phyloP scores from a whole-genome alignment of 2,329 filamentous ascomycete species.

The Xylaria sp. region DNA sequence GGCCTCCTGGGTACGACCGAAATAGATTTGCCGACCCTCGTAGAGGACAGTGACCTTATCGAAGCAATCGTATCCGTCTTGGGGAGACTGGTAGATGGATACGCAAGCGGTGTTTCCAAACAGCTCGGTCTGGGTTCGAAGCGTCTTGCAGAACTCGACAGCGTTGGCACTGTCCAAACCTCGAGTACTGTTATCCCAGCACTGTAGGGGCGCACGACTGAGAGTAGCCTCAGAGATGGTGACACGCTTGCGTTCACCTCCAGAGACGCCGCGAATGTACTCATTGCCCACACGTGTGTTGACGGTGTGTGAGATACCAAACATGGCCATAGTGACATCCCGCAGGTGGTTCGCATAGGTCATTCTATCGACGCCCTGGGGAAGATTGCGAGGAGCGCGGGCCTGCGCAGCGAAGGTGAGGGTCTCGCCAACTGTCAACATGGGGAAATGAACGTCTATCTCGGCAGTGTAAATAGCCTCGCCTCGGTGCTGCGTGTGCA shows the following conservation, averaged over 20 bases:
- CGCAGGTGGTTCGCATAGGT: slow-evolving; percentile 71
- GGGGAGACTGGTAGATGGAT: slow-evolving; percentile 78
- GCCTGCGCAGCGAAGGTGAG: slow-evolving; percentile 80
- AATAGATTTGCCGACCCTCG: slow-evolving; percentile 71
- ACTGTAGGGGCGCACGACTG: slow-evolving; percentile 70
- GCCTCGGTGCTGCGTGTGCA: slow-evolving; percentile 81
- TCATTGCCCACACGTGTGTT: slow-evolving; percentile 81
- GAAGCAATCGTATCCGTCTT: slow-evolving; percentile 72
- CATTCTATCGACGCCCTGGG: slow-evolving; percentile 65
- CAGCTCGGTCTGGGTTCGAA: slow-evolving; percentile 72
- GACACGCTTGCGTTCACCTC: slow-evolving; percentile 77
- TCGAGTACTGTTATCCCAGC: slow-evolving; percentile 79
- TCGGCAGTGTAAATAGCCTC: slow-evolving; percentile 90
- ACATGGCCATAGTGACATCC: slow-evolving; percentile 80
- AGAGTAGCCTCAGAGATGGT: slow-evolving; percentile 71
- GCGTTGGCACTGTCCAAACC: slow-evolving; percentile 81
- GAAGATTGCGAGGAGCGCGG: slow-evolving; percentile 70
- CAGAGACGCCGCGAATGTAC: slow-evolving; percentile 78
- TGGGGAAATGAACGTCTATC: slow-evolving; percentile 83
- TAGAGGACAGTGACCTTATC: slow-evolving; percentile 70
- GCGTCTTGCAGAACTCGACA: slow-evolving; percentile 78
- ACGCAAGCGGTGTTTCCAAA: slow-evolving; percentile 74
- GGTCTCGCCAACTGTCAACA: slow-evolving; percentile 81
- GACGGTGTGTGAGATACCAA: slow-evolving; percentile 77
- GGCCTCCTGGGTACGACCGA: slow-evolving; percentile 69